Percentiles rank a stretch among this genome's conserved stretches.
phyloP scores from a whole-genome alignment of 176 grass and related monocot species.

The Olyra latifolia region DNA sequence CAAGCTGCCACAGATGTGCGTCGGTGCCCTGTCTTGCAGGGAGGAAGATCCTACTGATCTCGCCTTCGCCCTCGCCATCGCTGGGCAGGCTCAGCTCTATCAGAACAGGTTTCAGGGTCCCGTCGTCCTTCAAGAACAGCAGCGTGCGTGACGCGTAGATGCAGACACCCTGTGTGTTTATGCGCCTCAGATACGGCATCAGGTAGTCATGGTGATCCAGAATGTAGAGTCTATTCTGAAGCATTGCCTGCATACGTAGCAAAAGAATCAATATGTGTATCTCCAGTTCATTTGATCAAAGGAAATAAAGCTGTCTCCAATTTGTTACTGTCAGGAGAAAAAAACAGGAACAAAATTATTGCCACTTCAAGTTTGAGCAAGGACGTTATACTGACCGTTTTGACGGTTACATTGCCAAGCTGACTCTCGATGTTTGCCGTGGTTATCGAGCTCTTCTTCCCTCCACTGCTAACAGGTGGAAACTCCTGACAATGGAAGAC shows the following conservation, averaged over 20 bases:
- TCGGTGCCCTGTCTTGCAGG: slow-evolving; percentile 45
- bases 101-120: slow-evolving; percentile 55
- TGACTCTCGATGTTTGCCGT: slow-evolving; percentile 37
- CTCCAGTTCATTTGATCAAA: neutral
- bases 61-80: neutral
- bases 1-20: slow-evolving; percentile 63
- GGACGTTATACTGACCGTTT: slow-evolving; percentile 25
- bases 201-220: slow-evolving; percentile 96
- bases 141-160: slow-evolving; percentile 90
- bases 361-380: neutral
- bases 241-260: slow-evolving; percentile 47
- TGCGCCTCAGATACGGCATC: slow-evolving; percentile 75
- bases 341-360: neutral
- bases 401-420: slow-evolving; percentile 45
- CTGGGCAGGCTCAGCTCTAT: slow-evolving; percentile 80
- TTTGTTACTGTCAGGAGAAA: neutral
- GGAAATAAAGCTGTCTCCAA: neutral
- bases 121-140: slow-evolving; percentile 66
- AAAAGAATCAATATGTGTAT: neutral
- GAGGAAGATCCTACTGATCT: slow-evolving; percentile 58
- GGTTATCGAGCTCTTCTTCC: slow-evolving; percentile 53
- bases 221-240: slow-evolving; percentile 54
- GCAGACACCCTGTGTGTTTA: slow-evolving; percentile 65
- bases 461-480: slow-evolving; percentile 58
- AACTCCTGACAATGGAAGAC: slow-evolving; percentile 46